Base-by-base conservation (phyloP, 2,329 filamentous ascomycete species). In the Aspergillus quadricinctus region DNA sequence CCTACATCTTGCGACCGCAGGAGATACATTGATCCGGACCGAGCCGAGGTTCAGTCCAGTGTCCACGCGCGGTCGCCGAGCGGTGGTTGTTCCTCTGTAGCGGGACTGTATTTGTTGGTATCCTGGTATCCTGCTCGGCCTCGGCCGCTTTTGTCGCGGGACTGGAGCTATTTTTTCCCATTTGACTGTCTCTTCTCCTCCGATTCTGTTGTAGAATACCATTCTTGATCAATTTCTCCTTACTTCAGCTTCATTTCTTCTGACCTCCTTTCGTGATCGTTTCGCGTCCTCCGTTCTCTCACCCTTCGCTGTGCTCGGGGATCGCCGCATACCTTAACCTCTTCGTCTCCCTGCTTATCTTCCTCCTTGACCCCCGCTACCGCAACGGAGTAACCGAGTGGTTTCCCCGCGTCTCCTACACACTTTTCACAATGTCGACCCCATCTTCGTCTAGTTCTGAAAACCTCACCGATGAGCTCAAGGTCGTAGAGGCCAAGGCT, bases 1-100 rank as follows among this genome's bases (percentile, higher is more conserved):
- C n/a, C n/a, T n/a, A n/a, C 11, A 5, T 25, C 43, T 25, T 25
- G 43, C 21, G 43, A 6, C 11, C 23, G 3, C 14, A 25, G 43
- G 43, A 46, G 51, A 54, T 9, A 9, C 11, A 23, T 61, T 64
- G 37, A 57, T 58, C 58, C 61, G 55, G 2, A 6, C 63, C 61
- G 66, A 69, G 64, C 66, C 66, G 65, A 67, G 66, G 66, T 65
- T 45, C 59, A 59, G 48, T 37, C n/a, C n/a, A n/a, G n/a, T n/a
- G n/a, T n/a, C n/a, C 23, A 53, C 35, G 49, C 35, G 49, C 49
- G 10, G 21, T 45, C n/a, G 41, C 41, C 41, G 41, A 45, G 19
- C n/a, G 9, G 41, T 37, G 31, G 31, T 37, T 37, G 31, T 37
- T 7, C 31, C 31, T 35, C 10, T 35, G 31, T 35, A 17, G 11